Conservation (phyloP, 192 early-diverging fungal genomes). For the Glomus cerebriforme region DNA sequence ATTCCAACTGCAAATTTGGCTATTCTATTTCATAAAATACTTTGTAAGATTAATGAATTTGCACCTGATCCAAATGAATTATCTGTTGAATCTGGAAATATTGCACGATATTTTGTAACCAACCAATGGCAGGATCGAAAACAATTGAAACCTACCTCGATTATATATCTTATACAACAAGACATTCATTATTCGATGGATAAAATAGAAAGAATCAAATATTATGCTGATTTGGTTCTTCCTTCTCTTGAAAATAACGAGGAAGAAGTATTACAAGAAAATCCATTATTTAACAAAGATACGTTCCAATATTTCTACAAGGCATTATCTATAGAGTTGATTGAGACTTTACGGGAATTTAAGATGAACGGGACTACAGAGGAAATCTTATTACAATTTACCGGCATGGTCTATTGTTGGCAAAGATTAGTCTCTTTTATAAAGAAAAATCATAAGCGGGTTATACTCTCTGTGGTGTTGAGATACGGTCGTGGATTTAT, state of each 20-base stretch:
- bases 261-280: constrained; percentile 32
- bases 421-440: constrained; percentile 47
- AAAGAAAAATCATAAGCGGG: constrained; percentile 51
- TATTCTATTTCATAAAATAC: constrained; percentile 41
- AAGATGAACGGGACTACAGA: constrained; percentile 34
- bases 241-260: constrained; percentile 45
- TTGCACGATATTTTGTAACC: constrained; percentile 40
- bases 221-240: constrained; percentile 41
- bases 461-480: constrained; percentile 45
- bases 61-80: constrained; percentile 35
- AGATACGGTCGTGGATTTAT: constrained; percentile 53
- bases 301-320: constrained; percentile 37
- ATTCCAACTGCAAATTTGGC: constrained; percentile 49
- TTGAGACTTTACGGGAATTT: constrained; percentile 35
- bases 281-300: constrained; percentile 46
- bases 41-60: constrained; percentile 44
- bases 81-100: constrained; percentile 31
- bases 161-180: constrained; percentile 41
- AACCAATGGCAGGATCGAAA: constrained; percentile 45
- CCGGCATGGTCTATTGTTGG: constrained; percentile 46
- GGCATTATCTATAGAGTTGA: constrained; percentile 44
- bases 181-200: constrained; percentile 42
- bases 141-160: constrained; percentile 40
- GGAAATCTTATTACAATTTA: constrained; percentile 36
- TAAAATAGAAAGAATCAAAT: constrained; percentile 39